Evolutionary conservation across 495 filamentous ascomycete species (phyloP).

Genomic region (Talaromyces thailandensis): DNA sequence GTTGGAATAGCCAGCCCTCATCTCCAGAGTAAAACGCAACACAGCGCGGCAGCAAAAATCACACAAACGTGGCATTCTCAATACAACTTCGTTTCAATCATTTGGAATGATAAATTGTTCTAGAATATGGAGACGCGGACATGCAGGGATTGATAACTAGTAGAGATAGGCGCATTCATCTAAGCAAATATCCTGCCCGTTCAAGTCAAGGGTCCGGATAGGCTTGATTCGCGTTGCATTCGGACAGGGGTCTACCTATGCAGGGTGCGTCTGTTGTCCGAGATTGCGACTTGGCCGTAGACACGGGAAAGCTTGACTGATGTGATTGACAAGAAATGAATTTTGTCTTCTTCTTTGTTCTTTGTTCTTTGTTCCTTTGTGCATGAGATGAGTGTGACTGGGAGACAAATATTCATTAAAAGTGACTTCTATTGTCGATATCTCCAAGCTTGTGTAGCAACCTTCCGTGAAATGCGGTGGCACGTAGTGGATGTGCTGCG

Average conservation of each 20-base stretch:
- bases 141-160: background rate
- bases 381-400: too few species aligned
- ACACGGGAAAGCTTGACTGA: background rate
- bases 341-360: background rate
- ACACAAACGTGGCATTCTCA: conserved; percentile 2
- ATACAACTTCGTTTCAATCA: background rate
- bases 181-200: background rate
- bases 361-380: background rate
- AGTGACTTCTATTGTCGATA: too few species aligned
- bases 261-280: background rate
- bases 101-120: background rate
- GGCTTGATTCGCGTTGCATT: background rate
- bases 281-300: background rate
- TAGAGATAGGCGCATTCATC: background rate
- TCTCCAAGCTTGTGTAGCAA: too few species aligned
- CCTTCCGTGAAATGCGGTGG: too few species aligned
- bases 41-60: background rate
- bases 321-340: background rate
- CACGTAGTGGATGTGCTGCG: too few species aligned
- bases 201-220: background rate
- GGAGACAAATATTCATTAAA: too few species aligned
- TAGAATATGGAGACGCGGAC: background rate
- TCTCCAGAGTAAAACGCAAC: background rate
- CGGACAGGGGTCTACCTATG: background rate
- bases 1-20: background rate